These are phyloP conservation scores for Colletotrichum incanum DNA, from an alignment of 2,329 filamentous ascomycete species.

Conservation along the genomic window DNA sequence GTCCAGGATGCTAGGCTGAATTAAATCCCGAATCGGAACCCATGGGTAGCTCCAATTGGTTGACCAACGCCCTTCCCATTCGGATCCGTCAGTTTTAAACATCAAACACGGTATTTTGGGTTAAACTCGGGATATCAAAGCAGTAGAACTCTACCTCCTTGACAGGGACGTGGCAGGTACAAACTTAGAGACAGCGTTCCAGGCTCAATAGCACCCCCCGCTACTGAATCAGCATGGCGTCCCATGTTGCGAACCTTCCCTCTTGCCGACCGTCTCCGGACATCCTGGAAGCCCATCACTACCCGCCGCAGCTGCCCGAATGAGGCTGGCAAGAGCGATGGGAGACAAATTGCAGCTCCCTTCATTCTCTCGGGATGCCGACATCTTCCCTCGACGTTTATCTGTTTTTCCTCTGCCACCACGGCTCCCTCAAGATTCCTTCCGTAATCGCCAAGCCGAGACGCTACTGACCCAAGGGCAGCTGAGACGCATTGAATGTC, in stretches of 20 bases:
- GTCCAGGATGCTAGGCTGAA: neutral
- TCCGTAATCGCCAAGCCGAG: constrained; percentile 3
- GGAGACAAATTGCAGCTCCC: neutral
- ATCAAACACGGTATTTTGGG: constrained; percentile 9
- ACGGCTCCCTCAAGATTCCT: neutral
- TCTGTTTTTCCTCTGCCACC: neutral
- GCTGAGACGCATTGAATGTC: constrained; percentile 32
- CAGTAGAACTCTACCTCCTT: constrained; percentile 7
- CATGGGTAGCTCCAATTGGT: neutral
- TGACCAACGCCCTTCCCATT: neutral
- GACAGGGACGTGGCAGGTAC: neutral
- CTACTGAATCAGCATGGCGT: constrained; percentile 10
- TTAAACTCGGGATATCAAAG: constrained; percentile 33
- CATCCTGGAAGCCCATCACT: neutral
- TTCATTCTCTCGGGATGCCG: neutral
- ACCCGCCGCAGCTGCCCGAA: neutral
- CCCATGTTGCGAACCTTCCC: neutral
- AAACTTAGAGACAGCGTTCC: neutral
- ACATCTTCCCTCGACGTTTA: neutral
- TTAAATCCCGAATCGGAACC: neutral
- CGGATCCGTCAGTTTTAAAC: neutral
- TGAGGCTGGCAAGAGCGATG: neutral
- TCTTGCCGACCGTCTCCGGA: constrained; percentile 15
- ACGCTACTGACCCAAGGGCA: constrained; percentile 23
- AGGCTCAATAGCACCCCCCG: constrained; percentile 6